Base-by-base conservation (phyloP, 1,284 basidiomycete genomes). In the Cryptococcus amylolentus region DNA sequence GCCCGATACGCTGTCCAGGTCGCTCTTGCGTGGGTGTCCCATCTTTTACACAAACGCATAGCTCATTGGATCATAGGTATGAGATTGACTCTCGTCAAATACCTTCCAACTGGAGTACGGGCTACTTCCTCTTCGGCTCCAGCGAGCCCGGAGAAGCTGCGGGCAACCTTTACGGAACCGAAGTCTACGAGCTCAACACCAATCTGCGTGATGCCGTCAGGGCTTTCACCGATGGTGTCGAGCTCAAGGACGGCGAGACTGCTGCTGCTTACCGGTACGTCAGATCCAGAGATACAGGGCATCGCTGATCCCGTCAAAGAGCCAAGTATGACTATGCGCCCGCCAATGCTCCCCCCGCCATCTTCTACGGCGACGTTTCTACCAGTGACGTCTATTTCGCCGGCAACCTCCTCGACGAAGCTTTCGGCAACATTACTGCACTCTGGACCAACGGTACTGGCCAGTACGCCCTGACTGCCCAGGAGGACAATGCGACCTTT, bases 111-210 rank as follows among this genome's bases (percentile, higher is more conserved):
- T 82, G 80, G 72, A 60, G 73, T 2, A 79, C 79, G 1, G 81
- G 80, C 1, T 81, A 80, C 67, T 77, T 50, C 41, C 48, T 70
- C 23, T 58, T 63, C 51, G 79, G 78, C 0, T 70, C 79, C 4
- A 61, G 46, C 26, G 61, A 61, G 16, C 80, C 80, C 0, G 72
- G 68, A 38, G 49, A 73, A 38, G 71, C 70, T 49, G 75, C 79
- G 1, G 56, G 57, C 10, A 61, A 61, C 31, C 66, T 80, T 39
- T 81, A 82, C 62, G 82, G 82, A 27, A 82, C 81, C 13, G 81
- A 83, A 69, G 77, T 82, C 9, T 83, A 79, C 63, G 80, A 81
- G 67, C 67, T 83, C 54, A 82, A 82, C 69, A 78, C 79, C 37
- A 75, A 73, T 54, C 71, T 83, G 14, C 73, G 80, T n/a, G 72